Evolutionary conservation across 352 stramenopile species (phyloP).

Genomic region (Elongisporangium prolatum): DNA sequence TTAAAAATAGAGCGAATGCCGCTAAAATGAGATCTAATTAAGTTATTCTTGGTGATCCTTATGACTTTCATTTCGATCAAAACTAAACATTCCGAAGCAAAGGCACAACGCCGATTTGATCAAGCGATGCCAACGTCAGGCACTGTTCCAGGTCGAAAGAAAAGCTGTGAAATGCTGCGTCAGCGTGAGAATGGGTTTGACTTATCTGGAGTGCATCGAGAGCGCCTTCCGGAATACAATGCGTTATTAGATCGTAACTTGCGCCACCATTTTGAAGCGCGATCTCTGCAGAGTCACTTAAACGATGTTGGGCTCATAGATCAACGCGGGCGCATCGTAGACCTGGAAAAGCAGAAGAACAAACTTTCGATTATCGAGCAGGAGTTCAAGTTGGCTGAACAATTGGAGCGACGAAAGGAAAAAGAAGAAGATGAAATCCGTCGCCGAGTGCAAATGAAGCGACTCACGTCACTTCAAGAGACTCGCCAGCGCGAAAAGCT

Average conservation of each 20-base stretch:
- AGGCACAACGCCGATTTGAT: neutral
- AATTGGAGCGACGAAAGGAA: slow-evolving; percentile 58
- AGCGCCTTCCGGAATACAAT: slow-evolving; percentile 82
- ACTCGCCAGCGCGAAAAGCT: slow-evolving; percentile 78
- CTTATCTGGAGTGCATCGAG: slow-evolving; percentile 51
- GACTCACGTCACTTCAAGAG: slow-evolving; percentile 81
- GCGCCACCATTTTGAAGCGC: slow-evolving; percentile 87
- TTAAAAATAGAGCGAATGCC: slow-evolving; percentile 12
- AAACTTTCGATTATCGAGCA: slow-evolving; percentile 92
- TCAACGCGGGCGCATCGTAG: slow-evolving; percentile 81
- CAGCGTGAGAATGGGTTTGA: slow-evolving; percentile 60
- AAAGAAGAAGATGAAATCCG: slow-evolving; percentile 86
- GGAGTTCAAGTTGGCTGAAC: slow-evolving; percentile 88
- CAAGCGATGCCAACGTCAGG: slow-evolving; percentile 1
- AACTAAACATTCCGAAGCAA: neutral
- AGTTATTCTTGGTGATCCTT: slow-evolving; percentile 11
- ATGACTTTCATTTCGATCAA: neutral
- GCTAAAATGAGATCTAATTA: neutral
- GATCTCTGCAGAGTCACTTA: slow-evolving; percentile 67
- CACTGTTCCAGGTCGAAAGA: slow-evolving; percentile 22
- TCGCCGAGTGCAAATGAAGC: slow-evolving; percentile 85
- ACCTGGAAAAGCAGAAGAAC: slow-evolving; percentile 85
- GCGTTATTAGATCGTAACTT: slow-evolving; percentile 87
- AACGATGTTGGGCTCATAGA: slow-evolving; percentile 85
- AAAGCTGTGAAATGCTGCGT: slow-evolving; percentile 35